Evolutionary conservation across 805 yeast genomes (phyloP), one percentile per base, ranked within the genome.

Genomic region (Metschnikowia koreensis): DNA sequence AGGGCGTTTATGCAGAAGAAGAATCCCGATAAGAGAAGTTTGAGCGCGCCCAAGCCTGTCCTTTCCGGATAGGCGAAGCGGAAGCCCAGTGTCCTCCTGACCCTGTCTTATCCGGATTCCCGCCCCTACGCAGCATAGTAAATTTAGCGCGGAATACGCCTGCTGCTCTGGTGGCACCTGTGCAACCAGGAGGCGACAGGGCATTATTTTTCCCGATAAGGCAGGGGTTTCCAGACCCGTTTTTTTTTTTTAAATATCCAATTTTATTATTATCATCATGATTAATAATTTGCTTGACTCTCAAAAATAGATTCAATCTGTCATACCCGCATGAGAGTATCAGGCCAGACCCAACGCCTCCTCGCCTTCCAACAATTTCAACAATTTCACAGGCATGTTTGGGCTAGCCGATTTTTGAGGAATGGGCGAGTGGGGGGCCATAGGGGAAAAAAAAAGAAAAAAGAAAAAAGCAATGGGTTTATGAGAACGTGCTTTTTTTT

Each of bases 61-160:
- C 38, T 38, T 36, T 43, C 51, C 47, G 51, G 51, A 48, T 39
- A 38, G 39, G 51, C 39, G 38, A 12, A 40, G 36, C 49, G 49
- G 49, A 46, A 40, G 47, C 38, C n/a, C n/a, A n/a, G n/a, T n/a
- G n/a, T n/a, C n/a, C n/a, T n/a, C n/a, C 33, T 29, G 10, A 7
- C 31, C 49, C 49, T 17, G 39, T 39, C 44, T 39, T 46, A 46
- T 11, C 49, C 49, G 49, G 39, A 46, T 13, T 1, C 15, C 26
- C 22, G 33, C n/a, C 33, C 36, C 40, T n/a, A 36, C 8, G 29
- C 47, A 22, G 44, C 44, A 41, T 26, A 41, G 16, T 12, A 13
- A 9, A 26, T 41, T 31, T 6, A 27, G 41, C 11, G 41, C 41
- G 41, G 41, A 38, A 15, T 16, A 15, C 27, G 22, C 27, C 16